A percentile compares a stretch with the other conserved stretches of the same genome.
These are phyloP conservation scores for Anastatica hierochuntica DNA, from an alignment of 345 rosid genomes.

Conservation along the genomic window DNA sequence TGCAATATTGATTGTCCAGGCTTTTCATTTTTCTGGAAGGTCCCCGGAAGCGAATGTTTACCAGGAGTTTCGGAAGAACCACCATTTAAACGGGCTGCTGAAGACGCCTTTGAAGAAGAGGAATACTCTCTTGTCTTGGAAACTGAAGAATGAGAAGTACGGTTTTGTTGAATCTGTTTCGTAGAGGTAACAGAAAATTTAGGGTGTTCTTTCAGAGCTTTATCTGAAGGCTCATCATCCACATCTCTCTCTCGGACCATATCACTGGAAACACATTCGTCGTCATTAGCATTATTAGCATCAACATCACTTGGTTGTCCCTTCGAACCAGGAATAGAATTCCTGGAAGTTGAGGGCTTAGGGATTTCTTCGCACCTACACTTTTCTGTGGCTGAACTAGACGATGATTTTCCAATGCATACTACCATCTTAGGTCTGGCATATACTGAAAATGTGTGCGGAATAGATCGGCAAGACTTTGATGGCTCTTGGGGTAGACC, in stretches of 20 bases:
- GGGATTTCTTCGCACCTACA: constrained; percentile 30
- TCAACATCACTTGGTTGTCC: constrained; percentile 32
- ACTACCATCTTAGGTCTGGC: constrained; percentile 33
- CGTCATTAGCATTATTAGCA: constrained; percentile 19
- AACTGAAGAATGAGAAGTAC: constrained; percentile 42
- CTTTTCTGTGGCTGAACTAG: constrained; percentile 29
- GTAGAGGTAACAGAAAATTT: constrained; percentile 30
- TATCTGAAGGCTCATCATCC: constrained; percentile 28
- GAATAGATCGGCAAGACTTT: constrained; percentile 29
- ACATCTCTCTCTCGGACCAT: constrained; percentile 34
- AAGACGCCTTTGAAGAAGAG: constrained; percentile 36
- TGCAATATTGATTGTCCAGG: constrained; percentile 38
- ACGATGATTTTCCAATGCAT: constrained; percentile 41
- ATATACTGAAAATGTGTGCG: constrained; percentile 26
- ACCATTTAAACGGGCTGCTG: constrained; percentile 36
- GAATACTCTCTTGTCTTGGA: constrained; percentile 51
- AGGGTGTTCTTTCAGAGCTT: constrained; percentile 37
- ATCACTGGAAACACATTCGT: constrained; percentile 40
- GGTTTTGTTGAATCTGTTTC: constrained; percentile 41
- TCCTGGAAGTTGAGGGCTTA: constrained; percentile 40
- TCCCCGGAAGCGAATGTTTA: constrained; percentile 36
- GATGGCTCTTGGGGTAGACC: constrained; percentile 30
- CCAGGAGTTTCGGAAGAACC: constrained; percentile 39
- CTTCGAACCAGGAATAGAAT: constrained; percentile 28
- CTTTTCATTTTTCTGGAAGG: constrained; percentile 56